phyloP scores from a whole-genome alignment of 805 yeast genomes.

The Suhomyces vadensis region DNA sequence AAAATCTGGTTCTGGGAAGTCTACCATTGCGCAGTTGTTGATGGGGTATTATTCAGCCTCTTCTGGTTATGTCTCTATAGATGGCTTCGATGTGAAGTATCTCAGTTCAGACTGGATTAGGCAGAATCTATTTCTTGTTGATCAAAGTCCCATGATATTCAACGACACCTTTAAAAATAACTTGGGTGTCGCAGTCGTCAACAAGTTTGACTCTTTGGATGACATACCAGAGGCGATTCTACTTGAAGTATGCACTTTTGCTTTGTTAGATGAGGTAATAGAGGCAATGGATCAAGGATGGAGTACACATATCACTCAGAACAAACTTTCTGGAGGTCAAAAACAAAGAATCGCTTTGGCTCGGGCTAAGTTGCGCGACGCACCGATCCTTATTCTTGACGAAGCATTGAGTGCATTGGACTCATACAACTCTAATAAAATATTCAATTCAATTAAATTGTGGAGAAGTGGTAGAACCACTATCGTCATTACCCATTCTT shows the following conservation, averaged over 20 bases:
- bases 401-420: constrained; percentile 88
- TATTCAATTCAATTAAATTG: constrained; percentile 51
- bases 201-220: constrained; percentile 19
- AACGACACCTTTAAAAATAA: constrained; percentile 64
- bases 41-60: constrained; percentile 54
- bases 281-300: constrained; percentile 53
- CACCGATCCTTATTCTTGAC: constrained; percentile 79
- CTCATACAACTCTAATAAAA: constrained; percentile 39
- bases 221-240: constrained; percentile 22
- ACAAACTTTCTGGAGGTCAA: constrained; percentile 84
- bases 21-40: constrained; percentile 69
- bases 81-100: constrained; percentile 46
- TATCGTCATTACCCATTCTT: constrained; percentile 78
- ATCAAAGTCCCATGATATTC: constrained; percentile 69
- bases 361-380: constrained; percentile 70
- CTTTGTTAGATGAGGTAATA: constrained; percentile 53
- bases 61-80: constrained; percentile 60
- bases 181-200: constrained; percentile 50
- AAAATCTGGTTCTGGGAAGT: constrained; percentile 90
- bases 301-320: constrained; percentile 50
- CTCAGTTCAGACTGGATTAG: constrained; percentile 55
- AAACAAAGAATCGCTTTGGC: constrained; percentile 83
- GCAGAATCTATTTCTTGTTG: constrained; percentile 68
- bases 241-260: constrained; percentile 50
- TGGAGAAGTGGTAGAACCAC: constrained; percentile 77